These are phyloP conservation scores for Apiospora kogelbergensis DNA, from an alignment of 2,329 filamentous ascomycete species.

Conservation along the genomic window DNA sequence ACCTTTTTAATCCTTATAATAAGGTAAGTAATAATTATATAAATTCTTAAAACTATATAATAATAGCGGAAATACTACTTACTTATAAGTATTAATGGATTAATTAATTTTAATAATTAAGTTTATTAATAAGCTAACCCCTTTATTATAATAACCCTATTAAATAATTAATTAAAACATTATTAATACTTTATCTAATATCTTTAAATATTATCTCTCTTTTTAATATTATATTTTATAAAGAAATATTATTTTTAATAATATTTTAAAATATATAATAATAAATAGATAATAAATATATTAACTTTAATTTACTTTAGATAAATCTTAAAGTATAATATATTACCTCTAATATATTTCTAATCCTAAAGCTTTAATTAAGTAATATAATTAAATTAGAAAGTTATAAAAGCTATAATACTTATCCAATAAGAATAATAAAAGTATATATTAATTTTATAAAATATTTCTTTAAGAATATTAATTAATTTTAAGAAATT, in stretches of 20 bases:
- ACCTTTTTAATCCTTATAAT: too few species aligned
- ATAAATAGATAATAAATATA: neutral
- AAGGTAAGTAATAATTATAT: too few species aligned
- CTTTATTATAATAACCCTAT: neutral
- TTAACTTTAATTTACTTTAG: neutral
- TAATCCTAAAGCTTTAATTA: neutral
- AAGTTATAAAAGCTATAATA: neutral
- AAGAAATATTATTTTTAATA: neutral
- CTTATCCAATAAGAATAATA: neutral
- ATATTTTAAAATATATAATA: neutral
- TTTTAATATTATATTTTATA: neutral
- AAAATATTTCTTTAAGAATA: neutral
- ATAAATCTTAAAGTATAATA: neutral
- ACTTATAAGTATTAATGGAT: too few species aligned
- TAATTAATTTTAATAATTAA: neutral
- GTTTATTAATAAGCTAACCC: neutral
- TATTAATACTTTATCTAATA: neutral
- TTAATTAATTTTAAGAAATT: neutral
- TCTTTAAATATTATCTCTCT: neutral
- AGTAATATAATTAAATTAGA: neutral
- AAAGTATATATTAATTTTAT: neutral
- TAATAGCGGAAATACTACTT: too few species aligned
- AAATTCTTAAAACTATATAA: too few species aligned
- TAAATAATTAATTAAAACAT: neutral
- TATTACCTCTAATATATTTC: neutral